Evolutionary conservation across 2,329 filamentous ascomycete genomes (phyloP).

Genomic region (Ophiostoma sp.): DNA sequence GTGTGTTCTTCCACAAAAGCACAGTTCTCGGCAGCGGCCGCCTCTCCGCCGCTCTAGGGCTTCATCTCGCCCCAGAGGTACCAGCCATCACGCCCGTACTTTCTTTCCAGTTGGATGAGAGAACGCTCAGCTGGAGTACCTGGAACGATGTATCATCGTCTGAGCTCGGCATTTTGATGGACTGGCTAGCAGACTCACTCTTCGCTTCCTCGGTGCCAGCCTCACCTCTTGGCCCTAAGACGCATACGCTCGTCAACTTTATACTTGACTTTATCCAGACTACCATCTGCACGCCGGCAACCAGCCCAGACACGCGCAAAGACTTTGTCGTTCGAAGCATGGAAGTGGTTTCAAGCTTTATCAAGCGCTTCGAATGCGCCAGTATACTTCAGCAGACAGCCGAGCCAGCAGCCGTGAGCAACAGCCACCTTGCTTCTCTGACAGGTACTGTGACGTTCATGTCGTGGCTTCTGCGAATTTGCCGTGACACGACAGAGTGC

Average conservation of each 20-base stretch:
- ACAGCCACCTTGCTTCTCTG: constrained; percentile 28
- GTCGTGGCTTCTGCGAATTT: constrained; percentile 41
- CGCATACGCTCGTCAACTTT: constrained; percentile 39
- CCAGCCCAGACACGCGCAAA: constrained; percentile 33
- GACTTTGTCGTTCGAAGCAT: constrained; percentile 42
- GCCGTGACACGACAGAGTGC: constrained; percentile 34
- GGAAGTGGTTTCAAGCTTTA: constrained; percentile 41
- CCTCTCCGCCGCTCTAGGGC: constrained; percentile 38
- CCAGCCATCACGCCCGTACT: constrained; percentile 22
- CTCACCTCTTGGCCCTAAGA: constrained; percentile 1
- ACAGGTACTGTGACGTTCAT: constrained; percentile 37
- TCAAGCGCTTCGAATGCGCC: constrained; percentile 31
- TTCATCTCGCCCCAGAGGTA: neutral
- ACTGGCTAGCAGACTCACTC: constrained; percentile 41
- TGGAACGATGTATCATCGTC: constrained; percentile 57
- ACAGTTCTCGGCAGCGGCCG: constrained; percentile 54
- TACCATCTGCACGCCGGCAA: constrained; percentile 37
- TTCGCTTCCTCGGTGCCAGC: neutral
- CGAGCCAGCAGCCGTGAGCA: constrained; percentile 20
- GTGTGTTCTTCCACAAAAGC: constrained; percentile 54
- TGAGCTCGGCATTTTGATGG: constrained; percentile 56
- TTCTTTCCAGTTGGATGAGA: constrained; percentile 43
- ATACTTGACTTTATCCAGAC: constrained; percentile 45
- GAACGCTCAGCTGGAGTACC: constrained; percentile 47
- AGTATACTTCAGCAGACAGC: neutral